Evolutionary conservation across 1,284 basidiomycete genomes (phyloP).

Genomic region (Termitomyces sp.): DNA sequence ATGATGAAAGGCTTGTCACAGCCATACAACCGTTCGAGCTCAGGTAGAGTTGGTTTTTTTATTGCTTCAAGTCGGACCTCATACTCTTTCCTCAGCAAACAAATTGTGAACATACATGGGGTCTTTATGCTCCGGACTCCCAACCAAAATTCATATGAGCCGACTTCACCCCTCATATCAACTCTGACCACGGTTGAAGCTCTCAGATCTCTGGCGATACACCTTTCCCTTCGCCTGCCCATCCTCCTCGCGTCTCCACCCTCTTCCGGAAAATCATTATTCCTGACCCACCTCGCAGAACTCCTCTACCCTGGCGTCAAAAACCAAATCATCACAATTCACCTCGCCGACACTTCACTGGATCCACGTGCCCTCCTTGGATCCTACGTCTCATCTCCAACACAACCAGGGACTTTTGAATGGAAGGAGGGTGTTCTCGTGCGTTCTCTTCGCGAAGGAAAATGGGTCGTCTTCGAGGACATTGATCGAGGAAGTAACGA

Average conservation of each 20-base stretch:
- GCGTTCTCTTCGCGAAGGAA: slow-evolving; percentile 85
- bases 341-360: slow-evolving; percentile 91
- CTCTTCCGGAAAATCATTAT: slow-evolving; percentile 86
- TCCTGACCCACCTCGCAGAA: slow-evolving; percentile 75
- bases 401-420: slow-evolving; percentile 85
- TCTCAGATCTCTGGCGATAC: slow-evolving; percentile 61
- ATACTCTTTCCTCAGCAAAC: slow-evolving; percentile 35
- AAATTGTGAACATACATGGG: slow-evolving; percentile 58
- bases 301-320: slow-evolving; percentile 51
- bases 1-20: slow-evolving; percentile 29
- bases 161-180: slow-evolving; percentile 46
- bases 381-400: slow-evolving; percentile 88
- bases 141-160: slow-evolving; percentile 12
- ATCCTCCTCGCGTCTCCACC: slow-evolving; percentile 84
- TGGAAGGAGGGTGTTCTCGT: slow-evolving; percentile 96
- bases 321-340: slow-evolving; percentile 75
- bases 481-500: slow-evolving; percentile 88
- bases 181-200: slow-evolving; percentile 61
- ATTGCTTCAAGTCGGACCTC: slow-evolving; percentile 16
- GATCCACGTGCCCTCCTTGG: slow-evolving; percentile 94
- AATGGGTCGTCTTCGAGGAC: slow-evolving; percentile 94
- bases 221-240: slow-evolving; percentile 68
- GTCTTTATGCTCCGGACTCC: slow-evolving; percentile 51
- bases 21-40: slow-evolving; percentile 40
- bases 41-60: slow-evolving; percentile 37